These are phyloP conservation scores for Hydnomerulius pinastri DNA, from an alignment of 768 basidiomycete genomes.

Conservation along the genomic window DNA sequence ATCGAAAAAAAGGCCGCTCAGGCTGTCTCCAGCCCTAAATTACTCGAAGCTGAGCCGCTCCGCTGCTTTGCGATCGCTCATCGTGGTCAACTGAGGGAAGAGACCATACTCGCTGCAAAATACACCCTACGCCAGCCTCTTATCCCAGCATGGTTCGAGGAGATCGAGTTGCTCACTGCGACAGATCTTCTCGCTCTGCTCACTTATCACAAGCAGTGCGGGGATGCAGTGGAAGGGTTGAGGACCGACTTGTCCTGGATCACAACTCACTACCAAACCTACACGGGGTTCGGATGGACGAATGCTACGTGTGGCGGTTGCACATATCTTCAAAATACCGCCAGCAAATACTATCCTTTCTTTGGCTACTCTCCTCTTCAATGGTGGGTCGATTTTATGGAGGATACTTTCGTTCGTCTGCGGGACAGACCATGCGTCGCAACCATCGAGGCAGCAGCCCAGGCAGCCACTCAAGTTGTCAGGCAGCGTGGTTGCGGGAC, in stretches of 20 bases:
- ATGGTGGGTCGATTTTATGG: slow-evolving; percentile 28
- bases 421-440: slow-evolving; percentile 20
- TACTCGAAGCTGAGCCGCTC: slow-evolving; percentile 24
- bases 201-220: slow-evolving; percentile 19
- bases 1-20: slow-evolving; percentile 18
- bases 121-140: slow-evolving; percentile 29
- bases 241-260: slow-evolving; percentile 15
- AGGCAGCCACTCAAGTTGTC: neutral
- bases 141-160: slow-evolving; percentile 23
- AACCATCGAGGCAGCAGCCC: slow-evolving; percentile 1
- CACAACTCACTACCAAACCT: slow-evolving; percentile 7
- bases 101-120: slow-evolving; percentile 30
- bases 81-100: slow-evolving; percentile 16
- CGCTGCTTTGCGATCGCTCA: slow-evolving; percentile 33
- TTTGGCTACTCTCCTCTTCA: slow-evolving; percentile 1
- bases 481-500: neutral
- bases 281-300: slow-evolving; percentile 15
- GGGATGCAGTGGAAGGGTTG: slow-evolving; percentile 8
- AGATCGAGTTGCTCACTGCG: slow-evolving; percentile 29
- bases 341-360: too few relatives aligned
- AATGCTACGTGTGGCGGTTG: too few relatives aligned
- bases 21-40: slow-evolving; percentile 17
- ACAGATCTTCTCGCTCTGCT: slow-evolving; percentile 26
- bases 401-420: slow-evolving; percentile 5
- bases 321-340: too few relatives aligned